Conservation (phyloP, 2,329 filamentous ascomycete genomes). For the Colletotrichum sidae region DNA sequence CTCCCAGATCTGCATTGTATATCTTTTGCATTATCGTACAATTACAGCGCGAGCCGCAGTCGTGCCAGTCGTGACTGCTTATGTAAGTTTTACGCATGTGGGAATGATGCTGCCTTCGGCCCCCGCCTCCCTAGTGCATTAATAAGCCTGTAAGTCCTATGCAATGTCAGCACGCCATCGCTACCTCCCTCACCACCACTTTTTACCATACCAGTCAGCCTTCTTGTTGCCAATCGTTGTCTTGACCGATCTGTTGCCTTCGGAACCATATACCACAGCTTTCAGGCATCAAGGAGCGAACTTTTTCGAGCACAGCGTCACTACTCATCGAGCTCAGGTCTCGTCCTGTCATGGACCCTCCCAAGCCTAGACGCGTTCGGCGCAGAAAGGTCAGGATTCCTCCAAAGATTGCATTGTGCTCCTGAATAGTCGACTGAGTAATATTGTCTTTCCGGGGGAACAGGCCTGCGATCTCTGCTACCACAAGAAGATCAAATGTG, state of each 20-base stretch:
- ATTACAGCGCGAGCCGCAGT: too few relatives aligned
- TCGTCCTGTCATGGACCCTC: slow-evolving; percentile 2
- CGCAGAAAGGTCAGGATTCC: slow-evolving; percentile 18
- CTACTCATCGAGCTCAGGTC: background rate
- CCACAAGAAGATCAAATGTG: slow-evolving; percentile 35
- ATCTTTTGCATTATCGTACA: too few relatives aligned
- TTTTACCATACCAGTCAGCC: background rate
- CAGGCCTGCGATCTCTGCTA: slow-evolving; percentile 34
- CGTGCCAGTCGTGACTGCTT: background rate
- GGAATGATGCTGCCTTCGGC: background rate
- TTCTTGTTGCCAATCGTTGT: background rate
- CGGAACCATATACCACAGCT: background rate
- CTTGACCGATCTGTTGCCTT: background rate
- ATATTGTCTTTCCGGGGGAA: background rate
- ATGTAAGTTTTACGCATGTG: background rate
- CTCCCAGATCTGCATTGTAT: too few relatives aligned
- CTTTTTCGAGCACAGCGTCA: background rate
- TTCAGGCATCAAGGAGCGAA: background rate
- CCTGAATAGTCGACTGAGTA: too few relatives aligned
- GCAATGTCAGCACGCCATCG: too few relatives aligned
- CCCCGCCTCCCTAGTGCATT: background rate
- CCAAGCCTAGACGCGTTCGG: slow-evolving; percentile 16
- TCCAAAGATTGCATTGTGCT: background rate
- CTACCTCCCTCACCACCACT: background rate
- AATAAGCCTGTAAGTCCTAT: background rate